phyloP scores from a whole-genome alignment of 1,284 basidiomycete genomes.

The Calocybe gambosa region DNA sequence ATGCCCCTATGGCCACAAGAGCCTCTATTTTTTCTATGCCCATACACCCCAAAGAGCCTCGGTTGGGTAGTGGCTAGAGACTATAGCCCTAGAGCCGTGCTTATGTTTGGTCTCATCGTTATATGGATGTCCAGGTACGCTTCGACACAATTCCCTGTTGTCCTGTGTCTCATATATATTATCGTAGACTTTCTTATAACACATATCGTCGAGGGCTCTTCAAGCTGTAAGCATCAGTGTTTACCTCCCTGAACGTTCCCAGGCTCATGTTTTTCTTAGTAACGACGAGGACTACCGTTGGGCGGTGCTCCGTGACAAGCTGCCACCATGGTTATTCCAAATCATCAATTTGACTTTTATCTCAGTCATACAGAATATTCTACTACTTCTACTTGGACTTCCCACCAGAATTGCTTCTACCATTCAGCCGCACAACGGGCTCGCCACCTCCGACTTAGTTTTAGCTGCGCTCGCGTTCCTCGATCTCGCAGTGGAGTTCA shows the following conservation, averaged over 20 bases:
- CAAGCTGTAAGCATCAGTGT: constrained; percentile 41
- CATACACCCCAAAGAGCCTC: constrained; percentile 50
- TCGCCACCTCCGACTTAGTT: constrained; percentile 61
- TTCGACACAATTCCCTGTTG: not conserved
- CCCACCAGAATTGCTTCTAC: constrained; percentile 54
- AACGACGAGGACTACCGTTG: constrained; percentile 91
- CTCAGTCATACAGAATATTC: constrained; percentile 70
- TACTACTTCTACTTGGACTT: constrained; percentile 70
- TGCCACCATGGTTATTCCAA: constrained; percentile 72
- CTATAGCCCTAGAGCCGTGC: constrained; percentile 59
- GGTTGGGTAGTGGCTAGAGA: constrained; percentile 36
- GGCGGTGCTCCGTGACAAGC: constrained; percentile 63
- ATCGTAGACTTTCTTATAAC: constrained; percentile 70
- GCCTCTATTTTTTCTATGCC: constrained; percentile 40
- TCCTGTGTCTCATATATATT: not conserved
- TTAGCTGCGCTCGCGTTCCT: constrained; percentile 56
- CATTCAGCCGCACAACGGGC: constrained; percentile 45
- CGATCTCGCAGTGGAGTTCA: constrained; percentile 67
- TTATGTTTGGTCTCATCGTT: constrained; percentile 67
- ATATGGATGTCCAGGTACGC: constrained; percentile 63
- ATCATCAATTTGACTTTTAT: constrained; percentile 81
- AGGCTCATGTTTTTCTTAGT: constrained; percentile 17
- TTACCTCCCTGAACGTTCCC: not conserved
- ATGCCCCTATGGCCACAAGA: constrained; percentile 57
- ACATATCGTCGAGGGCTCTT: constrained; percentile 84